Percentiles rank a stretch among this genome's conserved stretches.
phyloP scores from a whole-genome alignment of 83 land plant species.

The Diphasiastrum complanatum region DNA sequence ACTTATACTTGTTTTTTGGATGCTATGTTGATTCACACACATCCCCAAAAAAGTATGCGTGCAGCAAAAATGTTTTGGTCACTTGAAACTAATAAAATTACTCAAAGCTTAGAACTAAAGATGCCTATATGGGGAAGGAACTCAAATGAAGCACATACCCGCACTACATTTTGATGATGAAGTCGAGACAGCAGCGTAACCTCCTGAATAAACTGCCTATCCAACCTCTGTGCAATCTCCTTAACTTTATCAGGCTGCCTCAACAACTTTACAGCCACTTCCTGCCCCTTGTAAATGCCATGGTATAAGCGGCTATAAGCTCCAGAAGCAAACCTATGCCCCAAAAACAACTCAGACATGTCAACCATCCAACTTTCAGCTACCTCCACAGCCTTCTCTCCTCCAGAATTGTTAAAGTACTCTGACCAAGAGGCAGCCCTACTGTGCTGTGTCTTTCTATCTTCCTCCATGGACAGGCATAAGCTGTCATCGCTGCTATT shows the following conservation, averaged over 20 bases:
- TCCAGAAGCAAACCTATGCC: slow-evolving; percentile 6
- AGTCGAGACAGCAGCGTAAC: background rate
- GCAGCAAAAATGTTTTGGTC: too few relatives aligned
- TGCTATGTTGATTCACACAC: too few relatives aligned
- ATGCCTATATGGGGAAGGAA: too few relatives aligned
- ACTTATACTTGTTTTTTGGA: too few relatives aligned
- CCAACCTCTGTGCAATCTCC: background rate
- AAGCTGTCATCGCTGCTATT: too few relatives aligned
- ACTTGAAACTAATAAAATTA: too few relatives aligned
- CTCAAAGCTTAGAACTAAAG: too few relatives aligned
- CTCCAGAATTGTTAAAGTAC: slow-evolving; percentile 1
- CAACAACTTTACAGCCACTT: background rate
- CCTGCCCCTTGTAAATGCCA: slow-evolving; percentile 12
- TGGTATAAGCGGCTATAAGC: slow-evolving; percentile 2
- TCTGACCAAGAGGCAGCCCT: slow-evolving; percentile 13
- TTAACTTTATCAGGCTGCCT: background rate
- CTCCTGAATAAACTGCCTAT: background rate
- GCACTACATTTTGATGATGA: background rate
- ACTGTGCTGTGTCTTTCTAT: too few relatives aligned
- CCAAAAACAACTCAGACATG: background rate
- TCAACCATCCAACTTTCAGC: slow-evolving; percentile 8
- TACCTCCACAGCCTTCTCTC: background rate
- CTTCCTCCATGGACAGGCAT: too few relatives aligned
- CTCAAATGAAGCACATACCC: too few relatives aligned
- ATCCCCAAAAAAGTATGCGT: too few relatives aligned